Evolutionary conservation across 768 basidiomycete species (phyloP).

Genomic region (Agaricus subrufescens): DNA sequence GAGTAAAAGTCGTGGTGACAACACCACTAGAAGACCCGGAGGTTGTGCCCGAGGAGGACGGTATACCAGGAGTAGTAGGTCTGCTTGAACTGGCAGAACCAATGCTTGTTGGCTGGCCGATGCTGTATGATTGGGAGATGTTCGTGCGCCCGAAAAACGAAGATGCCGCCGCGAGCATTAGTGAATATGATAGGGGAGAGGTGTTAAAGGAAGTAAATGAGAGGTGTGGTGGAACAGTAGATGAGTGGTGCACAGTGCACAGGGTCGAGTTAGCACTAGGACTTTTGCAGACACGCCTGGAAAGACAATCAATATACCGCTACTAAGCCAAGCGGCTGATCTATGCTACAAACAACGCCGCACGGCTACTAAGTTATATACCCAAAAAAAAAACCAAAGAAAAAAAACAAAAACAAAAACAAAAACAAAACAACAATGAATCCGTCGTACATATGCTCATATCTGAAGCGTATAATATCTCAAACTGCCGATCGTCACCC

Average conservation of each 20-base stretch:
- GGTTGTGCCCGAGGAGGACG: slow-evolving; percentile 14
- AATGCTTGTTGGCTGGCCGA: slow-evolving; percentile 35
- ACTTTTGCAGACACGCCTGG: too few relatives aligned
- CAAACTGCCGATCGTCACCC: background rate
- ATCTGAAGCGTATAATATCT: background rate
- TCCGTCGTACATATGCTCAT: background rate
- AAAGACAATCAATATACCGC: too few relatives aligned
- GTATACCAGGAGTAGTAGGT: slow-evolving; percentile 41
- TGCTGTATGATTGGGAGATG: slow-evolving; percentile 76
- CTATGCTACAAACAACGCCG: too few relatives aligned
- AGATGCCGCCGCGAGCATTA: slow-evolving; percentile 77
- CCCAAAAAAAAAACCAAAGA: too few relatives aligned
- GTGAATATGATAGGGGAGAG: background rate
- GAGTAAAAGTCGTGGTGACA: slow-evolving; percentile 37
- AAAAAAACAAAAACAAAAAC: too few relatives aligned
- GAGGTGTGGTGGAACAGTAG: background rate
- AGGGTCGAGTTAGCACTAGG: too few relatives aligned
- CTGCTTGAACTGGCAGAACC: slow-evolving; percentile 30
- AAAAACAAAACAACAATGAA: too few relatives aligned
- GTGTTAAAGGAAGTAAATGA: background rate
- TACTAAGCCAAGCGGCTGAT: too few relatives aligned
- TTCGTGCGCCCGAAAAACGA: slow-evolving; percentile 80
- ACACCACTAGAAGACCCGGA: slow-evolving; percentile 17
- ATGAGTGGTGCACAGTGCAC: too few relatives aligned
- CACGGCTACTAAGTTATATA: too few relatives aligned